phyloP scores from a whole-genome alignment of 78 protist genomes.

The Blattamonas nauphoetae region DNA sequence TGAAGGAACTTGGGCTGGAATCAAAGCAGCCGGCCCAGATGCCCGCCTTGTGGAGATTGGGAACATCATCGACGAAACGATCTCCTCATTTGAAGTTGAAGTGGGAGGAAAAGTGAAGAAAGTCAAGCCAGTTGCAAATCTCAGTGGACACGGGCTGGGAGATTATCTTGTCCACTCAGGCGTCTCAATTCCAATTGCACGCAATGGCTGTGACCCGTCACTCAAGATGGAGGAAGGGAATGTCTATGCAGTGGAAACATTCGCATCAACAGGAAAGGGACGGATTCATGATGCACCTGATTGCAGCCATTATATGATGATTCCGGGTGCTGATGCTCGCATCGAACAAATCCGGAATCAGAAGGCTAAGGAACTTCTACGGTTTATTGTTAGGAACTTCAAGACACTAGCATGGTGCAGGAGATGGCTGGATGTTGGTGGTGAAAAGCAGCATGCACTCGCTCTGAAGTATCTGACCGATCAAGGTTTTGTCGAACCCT shows the following conservation, averaged over 20 bases:
- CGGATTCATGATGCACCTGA: neutral
- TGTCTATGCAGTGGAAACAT: neutral
- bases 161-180: neutral
- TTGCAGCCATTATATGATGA: conserved; percentile 6
- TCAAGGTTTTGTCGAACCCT: neutral
- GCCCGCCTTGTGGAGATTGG: neutral
- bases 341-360: neutral
- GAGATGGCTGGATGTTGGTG: neutral
- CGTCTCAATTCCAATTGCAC: neutral
- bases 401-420: neutral
- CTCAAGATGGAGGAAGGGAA: neutral
- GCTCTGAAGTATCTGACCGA: neutral
- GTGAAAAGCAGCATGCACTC: neutral
- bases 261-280: neutral
- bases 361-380: neutral
- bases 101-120: neutral
- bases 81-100: neutral
- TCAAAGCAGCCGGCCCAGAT: conserved; percentile 2
- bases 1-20: conserved; percentile 8
- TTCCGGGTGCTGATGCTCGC: too few relatives aligned
- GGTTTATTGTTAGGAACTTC: neutral
- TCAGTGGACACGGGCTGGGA: neutral
- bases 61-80: neutral
- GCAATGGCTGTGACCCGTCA: neutral
- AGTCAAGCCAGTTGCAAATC: neutral